These are phyloP conservation scores for Alternaria ethzedia DNA, from an alignment of 2,329 filamentous ascomycete species.

Conservation along the genomic window DNA sequence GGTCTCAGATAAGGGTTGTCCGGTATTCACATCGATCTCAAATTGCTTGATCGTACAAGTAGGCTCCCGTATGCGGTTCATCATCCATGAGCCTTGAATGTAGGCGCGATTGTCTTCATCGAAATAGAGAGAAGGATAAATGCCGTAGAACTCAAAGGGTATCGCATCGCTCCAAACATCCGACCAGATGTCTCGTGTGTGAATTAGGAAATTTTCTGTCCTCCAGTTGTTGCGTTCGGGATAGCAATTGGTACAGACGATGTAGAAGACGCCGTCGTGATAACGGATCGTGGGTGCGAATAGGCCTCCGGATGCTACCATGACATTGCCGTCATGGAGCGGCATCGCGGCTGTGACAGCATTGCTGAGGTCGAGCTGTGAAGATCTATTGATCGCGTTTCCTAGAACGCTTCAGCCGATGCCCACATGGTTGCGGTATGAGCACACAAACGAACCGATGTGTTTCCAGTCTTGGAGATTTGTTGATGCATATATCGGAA, in stretches of 20 bases:
- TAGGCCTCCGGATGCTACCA: not conserved
- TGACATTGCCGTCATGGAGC: not conserved
- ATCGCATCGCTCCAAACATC: conserved; percentile 6
- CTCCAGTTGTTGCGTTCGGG: conserved; percentile 10
- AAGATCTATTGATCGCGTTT: not conserved
- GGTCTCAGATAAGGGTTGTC: not conserved
- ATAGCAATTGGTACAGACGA: not conserved
- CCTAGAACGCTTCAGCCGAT: not conserved
- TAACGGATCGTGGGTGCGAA: conserved; percentile 8
- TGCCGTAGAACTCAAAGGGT: not conserved
- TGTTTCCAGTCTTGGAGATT: conserved; percentile 60
- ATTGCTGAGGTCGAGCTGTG: not conserved
- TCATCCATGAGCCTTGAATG: conserved; percentile 50
- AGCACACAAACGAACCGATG: not conserved
- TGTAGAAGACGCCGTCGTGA: conserved; percentile 12
- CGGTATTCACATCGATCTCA: conserved; percentile 1
- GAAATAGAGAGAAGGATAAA: conserved; percentile 6
- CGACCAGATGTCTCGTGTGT: conserved; percentile 1
- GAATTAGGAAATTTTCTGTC: not conserved
- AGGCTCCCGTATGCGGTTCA: not conserved
- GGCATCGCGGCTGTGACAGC: not conserved
- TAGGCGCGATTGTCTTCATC: conserved; percentile 53
- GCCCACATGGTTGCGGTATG: not conserved
- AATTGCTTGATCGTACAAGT: conserved; percentile 2
- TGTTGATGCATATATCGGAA: conserved; percentile 57